A percentile compares a stretch with the other conserved stretches of the same genome.
These are phyloP conservation scores for Aspergillus fijiensis DNA, from an alignment of 2,329 filamentous ascomycete species.

Conservation along the genomic window DNA sequence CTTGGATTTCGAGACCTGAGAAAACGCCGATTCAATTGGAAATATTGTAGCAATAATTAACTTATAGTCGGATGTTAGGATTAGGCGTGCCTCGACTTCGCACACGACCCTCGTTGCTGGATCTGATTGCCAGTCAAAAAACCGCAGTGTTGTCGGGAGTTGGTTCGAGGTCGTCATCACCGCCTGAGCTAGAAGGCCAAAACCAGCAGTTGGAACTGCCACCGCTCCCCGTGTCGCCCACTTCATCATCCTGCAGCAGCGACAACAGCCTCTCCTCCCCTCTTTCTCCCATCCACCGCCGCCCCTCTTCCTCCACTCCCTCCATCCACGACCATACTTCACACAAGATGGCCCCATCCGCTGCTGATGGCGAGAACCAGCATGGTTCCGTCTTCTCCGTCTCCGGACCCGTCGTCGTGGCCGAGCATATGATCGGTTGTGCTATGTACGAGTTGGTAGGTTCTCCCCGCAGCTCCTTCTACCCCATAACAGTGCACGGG, in stretches of 20 bases:
- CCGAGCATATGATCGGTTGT: constrained; percentile 97
- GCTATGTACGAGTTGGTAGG: constrained; percentile 98
- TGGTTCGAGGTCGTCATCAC: constrained; percentile 27
- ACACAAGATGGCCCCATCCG: constrained; percentile 42
- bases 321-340: constrained; percentile 26
- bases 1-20: not conserved
- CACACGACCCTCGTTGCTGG: constrained; percentile 61
- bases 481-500: constrained; percentile 6
- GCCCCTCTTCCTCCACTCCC: constrained; percentile 22
- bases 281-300: constrained; percentile 23
- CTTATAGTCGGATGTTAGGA: constrained; percentile 52
- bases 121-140: constrained; percentile 50
- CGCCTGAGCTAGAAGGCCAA: constrained; percentile 38
- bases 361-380: constrained; percentile 53
- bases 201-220: constrained; percentile 30
- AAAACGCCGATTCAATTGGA: not conserved
- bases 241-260: constrained; percentile 30
- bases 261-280: constrained; percentile 23
- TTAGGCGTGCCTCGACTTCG: constrained; percentile 57
- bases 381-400: constrained; percentile 70
- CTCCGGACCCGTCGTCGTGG: constrained; percentile 86
- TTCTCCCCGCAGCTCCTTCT: constrained; percentile 12
- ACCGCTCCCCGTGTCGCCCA: constrained; percentile 48
- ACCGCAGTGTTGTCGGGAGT: constrained; percentile 7
- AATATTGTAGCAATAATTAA: not conserved